A percentile compares a stretch with the other conserved stretches of the same genome.
Evolutionary conservation across 495 filamentous ascomycete species (phyloP).

Genomic region (Venustampulla echinocandica): DNA sequence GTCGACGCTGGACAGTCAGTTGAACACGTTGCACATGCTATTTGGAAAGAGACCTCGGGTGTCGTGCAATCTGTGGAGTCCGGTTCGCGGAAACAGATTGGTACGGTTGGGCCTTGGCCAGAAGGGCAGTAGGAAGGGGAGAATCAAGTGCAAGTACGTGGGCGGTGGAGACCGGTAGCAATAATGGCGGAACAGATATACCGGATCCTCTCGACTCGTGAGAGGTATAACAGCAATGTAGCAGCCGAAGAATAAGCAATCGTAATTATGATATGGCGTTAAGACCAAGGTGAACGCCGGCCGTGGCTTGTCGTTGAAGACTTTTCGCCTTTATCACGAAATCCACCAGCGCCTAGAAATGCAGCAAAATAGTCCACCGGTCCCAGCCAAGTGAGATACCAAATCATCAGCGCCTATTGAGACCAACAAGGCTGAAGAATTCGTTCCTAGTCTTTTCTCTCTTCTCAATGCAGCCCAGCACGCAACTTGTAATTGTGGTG

Average conservation of each 20-base stretch:
- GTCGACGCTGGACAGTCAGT: constrained; percentile 43
- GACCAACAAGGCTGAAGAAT: constrained; percentile 66
- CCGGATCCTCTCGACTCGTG: no score
- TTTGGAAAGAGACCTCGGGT: constrained; percentile 29
- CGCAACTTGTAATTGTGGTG: constrained; percentile 89
- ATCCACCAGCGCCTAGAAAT: constrained; percentile 13
- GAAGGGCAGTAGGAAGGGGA: neutral
- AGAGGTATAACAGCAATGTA: no score
- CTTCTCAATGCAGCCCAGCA: constrained; percentile 86
- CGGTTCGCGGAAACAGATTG: constrained; percentile 2
- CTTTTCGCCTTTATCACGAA: constrained; percentile 10
- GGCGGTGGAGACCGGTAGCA: no score
- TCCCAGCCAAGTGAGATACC: no score
- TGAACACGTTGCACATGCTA: constrained; percentile 41
- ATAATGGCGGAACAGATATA: no score
- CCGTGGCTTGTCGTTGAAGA: constrained; percentile 23
- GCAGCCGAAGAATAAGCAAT: no score
- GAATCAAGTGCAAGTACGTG: no score
- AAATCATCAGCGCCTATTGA: constrained; percentile 45
- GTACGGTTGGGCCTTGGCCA: constrained; percentile 6
- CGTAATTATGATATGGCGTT: constrained; percentile 24
- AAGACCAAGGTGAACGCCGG: constrained; percentile 19
- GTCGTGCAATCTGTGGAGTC: constrained; percentile 2
- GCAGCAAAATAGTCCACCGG: constrained; percentile 4
- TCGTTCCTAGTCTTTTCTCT: constrained; percentile 92